Conservation (phyloP, 768 basidiomycete species). For the Tubosaeta sp. region DNA sequence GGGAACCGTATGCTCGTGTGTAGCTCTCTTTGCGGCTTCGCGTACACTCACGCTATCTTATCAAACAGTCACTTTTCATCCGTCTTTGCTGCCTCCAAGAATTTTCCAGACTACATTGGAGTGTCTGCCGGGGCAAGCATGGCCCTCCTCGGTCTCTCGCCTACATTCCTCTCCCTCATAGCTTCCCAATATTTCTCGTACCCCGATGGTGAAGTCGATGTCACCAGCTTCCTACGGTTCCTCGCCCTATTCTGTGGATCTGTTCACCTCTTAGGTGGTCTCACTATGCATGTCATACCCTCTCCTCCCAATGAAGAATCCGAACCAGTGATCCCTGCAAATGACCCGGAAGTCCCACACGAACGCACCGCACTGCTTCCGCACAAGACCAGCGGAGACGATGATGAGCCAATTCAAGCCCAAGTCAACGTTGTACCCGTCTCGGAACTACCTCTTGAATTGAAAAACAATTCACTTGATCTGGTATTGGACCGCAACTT, state of each 20-base stretch:
- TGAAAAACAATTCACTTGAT: conserved; percentile 31
- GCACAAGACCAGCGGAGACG: conserved; percentile 17
- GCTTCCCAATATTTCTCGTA: conserved; percentile 61
- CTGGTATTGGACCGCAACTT: conserved; percentile 56
- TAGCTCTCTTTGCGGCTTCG: conserved; percentile 5
- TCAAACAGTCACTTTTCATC: conserved; percentile 59
- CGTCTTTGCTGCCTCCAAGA: conserved; percentile 70
- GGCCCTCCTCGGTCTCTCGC: conserved; percentile 79
- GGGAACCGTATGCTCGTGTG: conserved; percentile 71
- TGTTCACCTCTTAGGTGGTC: conserved; percentile 52
- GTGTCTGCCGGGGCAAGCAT: conserved; percentile 62
- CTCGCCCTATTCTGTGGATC: conserved; percentile 50
- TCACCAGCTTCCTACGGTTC: conserved; percentile 50
- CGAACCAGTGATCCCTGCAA: neutral
- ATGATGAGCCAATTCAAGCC: conserved; percentile 9
- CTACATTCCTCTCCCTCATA: conserved; percentile 63
- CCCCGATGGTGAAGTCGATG: conserved; percentile 40
- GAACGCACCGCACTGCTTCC: conserved; percentile 31
- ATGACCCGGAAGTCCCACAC: conserved; percentile 19
- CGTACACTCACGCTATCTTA: neutral
- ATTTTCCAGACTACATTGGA: conserved; percentile 62
- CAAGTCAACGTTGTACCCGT: conserved; percentile 22
- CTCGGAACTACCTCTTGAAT: conserved; percentile 15
- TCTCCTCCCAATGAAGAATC: conserved; percentile 7
- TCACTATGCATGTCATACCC: conserved; percentile 34